Conservation (phyloP, 192 early-diverging fungal species). For the Spizellomyces sp. region DNA sequence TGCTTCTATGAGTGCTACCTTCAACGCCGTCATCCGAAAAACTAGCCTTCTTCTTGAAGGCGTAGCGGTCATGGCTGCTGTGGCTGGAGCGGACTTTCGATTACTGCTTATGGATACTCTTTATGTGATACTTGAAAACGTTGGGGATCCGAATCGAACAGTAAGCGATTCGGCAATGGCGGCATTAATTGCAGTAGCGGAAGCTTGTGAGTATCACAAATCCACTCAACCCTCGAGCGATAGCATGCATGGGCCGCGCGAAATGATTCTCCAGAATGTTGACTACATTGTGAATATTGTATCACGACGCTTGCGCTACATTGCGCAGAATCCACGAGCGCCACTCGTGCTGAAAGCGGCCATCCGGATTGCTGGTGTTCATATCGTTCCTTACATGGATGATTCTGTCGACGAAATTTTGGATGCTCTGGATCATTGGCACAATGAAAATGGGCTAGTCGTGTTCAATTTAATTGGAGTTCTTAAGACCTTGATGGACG, state of each 20-base stretch:
- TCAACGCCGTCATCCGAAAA: slow-evolving; percentile 16
- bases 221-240: neutral
- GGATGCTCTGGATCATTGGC: slow-evolving; percentile 36
- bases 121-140: slow-evolving; percentile 39
- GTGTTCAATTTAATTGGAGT: slow-evolving; percentile 29
- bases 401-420: slow-evolving; percentile 45
- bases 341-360: slow-evolving; percentile 36
- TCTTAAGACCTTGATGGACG: slow-evolving; percentile 20
- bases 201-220: slow-evolving; percentile 10
- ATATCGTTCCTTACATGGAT: slow-evolving; percentile 35
- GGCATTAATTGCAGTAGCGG: neutral
- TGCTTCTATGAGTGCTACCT: slow-evolving; percentile 21
- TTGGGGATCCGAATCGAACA: slow-evolving; percentile 33
- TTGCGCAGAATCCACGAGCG: slow-evolving; percentile 30
- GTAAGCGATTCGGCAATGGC: slow-evolving; percentile 29
- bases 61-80: slow-evolving; percentile 8
- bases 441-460: slow-evolving; percentile 11
- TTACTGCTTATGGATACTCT: slow-evolving; percentile 39
- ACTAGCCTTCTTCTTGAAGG: slow-evolving; percentile 35
- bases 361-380: slow-evolving; percentile 26
- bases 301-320: slow-evolving; percentile 29
- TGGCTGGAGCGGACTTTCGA: slow-evolving; percentile 23
- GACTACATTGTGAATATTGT: slow-evolving; percentile 49
- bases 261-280: slow-evolving; percentile 35
- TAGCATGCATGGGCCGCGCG: neutral